These are phyloP conservation scores for Cordia subcordata DNA, from an alignment of 257 asterid genomes.

Conservation along the genomic window DNA sequence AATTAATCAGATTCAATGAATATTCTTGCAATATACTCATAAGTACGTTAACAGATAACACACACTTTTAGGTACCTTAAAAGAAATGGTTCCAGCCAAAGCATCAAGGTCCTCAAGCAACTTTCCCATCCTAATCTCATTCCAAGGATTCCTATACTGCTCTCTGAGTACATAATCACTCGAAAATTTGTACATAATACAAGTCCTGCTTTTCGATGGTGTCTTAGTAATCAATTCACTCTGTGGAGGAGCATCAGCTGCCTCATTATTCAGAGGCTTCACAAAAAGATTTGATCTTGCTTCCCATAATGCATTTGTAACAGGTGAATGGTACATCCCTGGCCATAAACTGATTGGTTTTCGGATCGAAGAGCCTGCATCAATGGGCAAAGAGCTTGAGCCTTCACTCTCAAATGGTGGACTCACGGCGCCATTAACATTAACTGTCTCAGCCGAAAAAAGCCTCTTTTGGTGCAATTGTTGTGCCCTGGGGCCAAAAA, in stretches of 20 bases:
- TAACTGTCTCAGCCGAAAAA: constrained; percentile 33
- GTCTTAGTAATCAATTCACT: constrained; percentile 43
- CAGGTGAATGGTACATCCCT: constrained; percentile 90
- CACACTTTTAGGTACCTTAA: constrained; percentile 43
- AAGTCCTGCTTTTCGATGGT: constrained; percentile 70
- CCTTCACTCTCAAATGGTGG: constrained; percentile 21
- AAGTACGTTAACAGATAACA: background rate
- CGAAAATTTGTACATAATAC: constrained; percentile 60
- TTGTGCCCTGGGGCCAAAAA: constrained; percentile 6
- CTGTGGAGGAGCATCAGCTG: constrained; percentile 32
- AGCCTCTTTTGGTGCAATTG: constrained; percentile 26
- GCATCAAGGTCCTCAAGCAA: constrained; percentile 98
- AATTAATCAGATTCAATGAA: too few species aligned
- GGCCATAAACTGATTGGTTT: constrained; percentile 87
- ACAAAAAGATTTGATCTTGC: constrained; percentile 68
- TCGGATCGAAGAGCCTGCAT: constrained; percentile 82
- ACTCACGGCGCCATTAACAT: constrained; percentile 22
- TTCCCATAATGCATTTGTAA: constrained; percentile 89
- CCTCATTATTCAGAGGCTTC: constrained; percentile 22
- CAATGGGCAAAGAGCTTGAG: constrained; percentile 45
- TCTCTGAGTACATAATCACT: constrained; percentile 71
- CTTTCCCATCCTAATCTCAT: constrained; percentile 80
- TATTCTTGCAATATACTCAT: background rate
- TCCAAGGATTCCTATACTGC: constrained; percentile 93
- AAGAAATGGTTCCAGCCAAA: constrained; percentile 89